Evolutionary conservation across 2,329 filamentous ascomycete species (phyloP), one percentile per base, ranked within the genome.

Genomic region (Aspergillus phoenicis): DNA sequence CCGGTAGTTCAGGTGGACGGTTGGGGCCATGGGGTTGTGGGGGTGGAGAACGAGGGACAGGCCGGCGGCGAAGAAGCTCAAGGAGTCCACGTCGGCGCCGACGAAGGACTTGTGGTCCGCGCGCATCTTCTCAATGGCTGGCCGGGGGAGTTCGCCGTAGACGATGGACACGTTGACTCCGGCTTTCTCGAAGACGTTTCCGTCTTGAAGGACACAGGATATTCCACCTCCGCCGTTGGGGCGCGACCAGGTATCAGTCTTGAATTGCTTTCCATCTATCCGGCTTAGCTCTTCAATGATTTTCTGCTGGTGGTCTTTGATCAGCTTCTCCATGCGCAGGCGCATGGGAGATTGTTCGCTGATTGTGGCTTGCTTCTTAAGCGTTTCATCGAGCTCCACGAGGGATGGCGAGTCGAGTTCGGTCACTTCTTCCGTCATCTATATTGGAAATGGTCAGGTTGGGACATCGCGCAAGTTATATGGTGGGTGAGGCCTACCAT

Each of bases 141-240:
- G 84, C 70, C 91, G 89, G 36, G 93, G 93, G 2, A 99, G 84
- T 52, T 89, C 90, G 63, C 95, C 95, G 74, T 99, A 98, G 53
- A 99, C 95, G 63, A 98, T 88, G 60, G 91, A 96, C 72, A 94
- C 93, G 73, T 96, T 97, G 62, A 98, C 93, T 30, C 95, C 95
- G 48, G 91, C 95, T 80, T 99, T 99, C 78, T 99, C 95, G 72
- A 99, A 99, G 54, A 97, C 92, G 64, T 96, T 94, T 68, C 95
- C 93, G 66, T 97, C 93, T 77, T 99, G 95, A 17, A 99, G 83
- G 41, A 99, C 93, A 77, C 93, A 97, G 15, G 92, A 96, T 69
- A 94, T 93, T 66, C 95, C 95, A 59, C 95, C 95, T 45, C 95
- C 95, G 57, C 95, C 95, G 73, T 93, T 89, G 60, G 91, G 89